A percentile compares a stretch with the other conserved stretches of the same genome.
phyloP scores from a whole-genome alignment of 306 rosid species.

The Vigna angularis region DNA sequence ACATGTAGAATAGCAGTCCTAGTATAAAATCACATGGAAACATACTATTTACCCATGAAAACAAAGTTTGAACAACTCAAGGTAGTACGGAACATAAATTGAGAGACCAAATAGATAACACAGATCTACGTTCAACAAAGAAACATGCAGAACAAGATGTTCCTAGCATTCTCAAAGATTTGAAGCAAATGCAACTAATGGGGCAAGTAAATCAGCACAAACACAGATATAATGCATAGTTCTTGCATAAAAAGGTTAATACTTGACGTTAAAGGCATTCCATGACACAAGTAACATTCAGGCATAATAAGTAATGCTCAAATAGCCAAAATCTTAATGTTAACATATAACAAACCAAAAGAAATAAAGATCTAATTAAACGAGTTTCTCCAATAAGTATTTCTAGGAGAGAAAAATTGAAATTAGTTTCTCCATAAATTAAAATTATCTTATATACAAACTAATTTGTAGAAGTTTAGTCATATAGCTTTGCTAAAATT shows the following conservation, averaged over 20 bases:
- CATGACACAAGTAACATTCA: conserved; percentile 20
- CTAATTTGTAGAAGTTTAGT: no score
- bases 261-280: conserved; percentile 17
- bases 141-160: conserved; percentile 10
- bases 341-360: not conserved
- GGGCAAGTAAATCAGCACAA: conserved; percentile 23
- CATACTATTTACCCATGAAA: conserved; percentile 20
- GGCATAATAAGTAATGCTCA: conserved; percentile 25
- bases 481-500: no score
- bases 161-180: conserved; percentile 23
- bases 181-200: conserved; percentile 37
- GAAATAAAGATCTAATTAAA: not conserved
- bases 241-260: conserved; percentile 6
- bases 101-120: conserved; percentile 24
- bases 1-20: conserved; percentile 22
- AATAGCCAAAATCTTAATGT: not conserved
- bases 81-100: conserved; percentile 8
- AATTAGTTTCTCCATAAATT: no score
- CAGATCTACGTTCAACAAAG: conserved; percentile 3
- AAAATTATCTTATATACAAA: no score
- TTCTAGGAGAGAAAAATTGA: no score
- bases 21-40: conserved; percentile 16
- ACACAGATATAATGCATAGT: conserved; percentile 13
- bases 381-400: no score
- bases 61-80: conserved; percentile 20